A percentile compares a stretch with the other conserved stretches of the same genome.
phyloP scores from a whole-genome alignment of 768 basidiomycete genomes.

The Roridomyces roridus region DNA sequence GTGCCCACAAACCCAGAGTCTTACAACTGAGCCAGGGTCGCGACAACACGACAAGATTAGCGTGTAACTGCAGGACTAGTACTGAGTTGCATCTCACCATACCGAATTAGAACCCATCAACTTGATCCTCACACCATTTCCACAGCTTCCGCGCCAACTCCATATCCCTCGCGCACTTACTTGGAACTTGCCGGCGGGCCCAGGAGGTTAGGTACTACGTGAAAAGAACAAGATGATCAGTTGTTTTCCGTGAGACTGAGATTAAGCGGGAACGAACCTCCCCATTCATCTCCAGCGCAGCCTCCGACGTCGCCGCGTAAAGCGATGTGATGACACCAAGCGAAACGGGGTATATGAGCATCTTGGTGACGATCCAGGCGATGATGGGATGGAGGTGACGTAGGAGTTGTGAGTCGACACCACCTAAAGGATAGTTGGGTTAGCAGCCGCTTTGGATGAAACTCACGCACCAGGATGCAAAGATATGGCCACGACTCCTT shows the following conservation, averaged over 20 bases:
- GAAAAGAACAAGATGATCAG: neutral
- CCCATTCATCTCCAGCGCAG: constrained; percentile 30
- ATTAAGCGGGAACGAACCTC: constrained; percentile 20
- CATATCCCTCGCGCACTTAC: constrained; percentile 24
- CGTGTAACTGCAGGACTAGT: too few relatives aligned
- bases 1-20: too few relatives aligned
- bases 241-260: neutral
- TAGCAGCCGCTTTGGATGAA: neutral
- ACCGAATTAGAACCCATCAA: constrained; percentile 5
- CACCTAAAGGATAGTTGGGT: constrained; percentile 9
- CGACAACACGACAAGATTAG: too few relatives aligned
- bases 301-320: constrained; percentile 33
- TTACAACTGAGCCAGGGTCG: too few relatives aligned
- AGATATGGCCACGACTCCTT: constrained; percentile 36
- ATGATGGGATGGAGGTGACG: constrained; percentile 29
- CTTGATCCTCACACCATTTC: constrained; percentile 34
- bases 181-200: constrained; percentile 28
- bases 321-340: constrained; percentile 30
- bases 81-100: too few relatives aligned
- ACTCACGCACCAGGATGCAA: constrained; percentile 33
- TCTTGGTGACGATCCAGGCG: constrained; percentile 26
- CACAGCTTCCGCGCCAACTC: constrained; percentile 30
- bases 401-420: constrained; percentile 33
- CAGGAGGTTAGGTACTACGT: constrained; percentile 31
- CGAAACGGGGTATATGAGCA: constrained; percentile 24